Conservation (phyloP, 805 yeast genomes). For the Pichia nanzhaoensis region DNA sequence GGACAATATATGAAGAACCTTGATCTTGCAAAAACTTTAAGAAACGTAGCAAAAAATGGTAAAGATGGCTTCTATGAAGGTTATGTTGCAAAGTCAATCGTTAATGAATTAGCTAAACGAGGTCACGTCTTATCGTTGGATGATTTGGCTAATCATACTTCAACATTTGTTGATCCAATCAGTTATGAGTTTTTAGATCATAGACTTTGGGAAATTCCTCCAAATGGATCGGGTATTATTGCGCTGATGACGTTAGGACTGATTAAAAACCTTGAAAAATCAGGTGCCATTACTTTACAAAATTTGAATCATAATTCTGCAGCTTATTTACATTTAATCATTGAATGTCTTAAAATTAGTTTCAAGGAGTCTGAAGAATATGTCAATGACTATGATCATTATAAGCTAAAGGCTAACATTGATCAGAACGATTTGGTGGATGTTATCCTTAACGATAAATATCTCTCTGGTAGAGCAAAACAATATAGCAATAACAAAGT, state of each 20-base stretch:
- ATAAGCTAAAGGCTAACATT: slow-evolving; percentile 11
- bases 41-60: slow-evolving; percentile 47
- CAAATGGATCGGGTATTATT: slow-evolving; percentile 76
- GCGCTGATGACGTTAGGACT: slow-evolving; percentile 67
- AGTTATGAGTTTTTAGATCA: slow-evolving; percentile 44
- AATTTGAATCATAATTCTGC: slow-evolving; percentile 55
- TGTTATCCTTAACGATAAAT: slow-evolving; percentile 40
- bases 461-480: slow-evolving; percentile 44
- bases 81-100: slow-evolving; percentile 58
- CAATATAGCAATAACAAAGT: slow-evolving; percentile 37
- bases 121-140: slow-evolving; percentile 52
- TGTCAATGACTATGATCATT: slow-evolving; percentile 54
- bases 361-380: slow-evolving; percentile 72
- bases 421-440: slow-evolving; percentile 24
- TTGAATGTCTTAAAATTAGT: slow-evolving; percentile 64
- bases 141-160: slow-evolving; percentile 52
- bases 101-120: slow-evolving; percentile 41
- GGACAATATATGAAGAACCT: slow-evolving; percentile 54
- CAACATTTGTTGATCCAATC: slow-evolving; percentile 63
- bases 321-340: slow-evolving; percentile 62
- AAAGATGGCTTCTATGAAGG: slow-evolving; percentile 67
- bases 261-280: slow-evolving; percentile 45
- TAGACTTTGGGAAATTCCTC: slow-evolving; percentile 75
- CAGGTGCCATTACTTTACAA: slow-evolving; percentile 37
- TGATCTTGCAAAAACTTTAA: slow-evolving; percentile 47